Evolutionary conservation across 2,329 filamentous ascomycete species (phyloP), one percentile per base, ranked within the genome.

Genomic region (Cephalotrichum gorgonifer): DNA sequence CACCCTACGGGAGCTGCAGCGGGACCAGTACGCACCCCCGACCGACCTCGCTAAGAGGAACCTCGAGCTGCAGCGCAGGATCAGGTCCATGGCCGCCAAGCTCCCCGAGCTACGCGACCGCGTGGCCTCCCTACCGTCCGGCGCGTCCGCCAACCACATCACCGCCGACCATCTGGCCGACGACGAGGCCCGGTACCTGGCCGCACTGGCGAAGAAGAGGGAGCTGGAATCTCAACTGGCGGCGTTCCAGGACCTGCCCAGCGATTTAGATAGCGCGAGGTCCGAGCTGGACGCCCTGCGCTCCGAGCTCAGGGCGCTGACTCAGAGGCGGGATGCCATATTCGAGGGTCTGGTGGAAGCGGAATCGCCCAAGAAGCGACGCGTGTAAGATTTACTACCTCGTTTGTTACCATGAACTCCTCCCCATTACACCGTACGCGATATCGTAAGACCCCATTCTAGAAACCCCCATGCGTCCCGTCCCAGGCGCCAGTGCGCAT

Each of bases 271-370:
- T 44, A 73, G 78, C 43, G 88, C 88, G 31, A 76, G 83, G 55
- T 66, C 71, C n/a, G 81, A 87, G 60, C 72, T 95, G 26, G 84
- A 86, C 54, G 69, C 73, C 27, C 65, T 89, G 41, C 77, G 85
- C 52, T 67, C 69, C 2, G 79, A 88, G 58, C 68, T 95, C 43
- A 72, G 75, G 35, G 66, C 68, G 9, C 65, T 88, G 47, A 81
- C 75, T 26, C 72, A 72, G 54, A 73, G 74, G 55, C 76, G 89
- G 48, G 88, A 95, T 61, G 73, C 69, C 27, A 71, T 88, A 49
- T 94, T 95, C 60, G 88, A 91, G 60, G 76, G 74, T 2, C 62
- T 93, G 43, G 79, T 88, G 2, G 79, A 81, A 56, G 70, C 73
- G 38, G 76, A 79, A 41, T 53, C 50, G 9, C 53, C 52, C 2